Base-by-base conservation (phyloP, 176 grass and related monocot genomes). In the Calamus simplicifolius region DNA sequence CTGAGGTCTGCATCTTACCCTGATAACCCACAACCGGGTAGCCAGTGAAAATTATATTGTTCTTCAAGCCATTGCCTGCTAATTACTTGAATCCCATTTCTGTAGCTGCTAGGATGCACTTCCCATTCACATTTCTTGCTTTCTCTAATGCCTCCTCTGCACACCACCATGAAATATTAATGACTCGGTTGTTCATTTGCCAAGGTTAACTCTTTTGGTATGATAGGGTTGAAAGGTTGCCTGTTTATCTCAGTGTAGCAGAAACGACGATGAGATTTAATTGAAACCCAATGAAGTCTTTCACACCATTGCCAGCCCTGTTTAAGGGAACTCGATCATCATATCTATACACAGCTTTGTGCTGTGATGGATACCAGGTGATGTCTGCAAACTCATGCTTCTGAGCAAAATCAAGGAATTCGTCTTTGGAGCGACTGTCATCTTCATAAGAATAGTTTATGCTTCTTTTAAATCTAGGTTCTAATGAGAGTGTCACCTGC, bases 251-350 rank as follows among this genome's bases (percentile, higher is more conserved):
- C 19, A 96, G 54, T 6, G n/a, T 75, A 0, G 55, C 31, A 26
- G 83, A 72, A 2, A 57, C 75, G 1, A 50, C 19, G 52, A 79
- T 65, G 29, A 64, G 52, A 10, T 61, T 85, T 14, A 86, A 61
- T 35, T 63, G 83, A 65, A 96, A 96, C 6, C 91, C 86, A 60
- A 96, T 62, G 56, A 90, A 96, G 68, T 96, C 80, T 50, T 96
- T 87, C 2, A 55, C 29, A 53, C 86, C 91, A 14, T 90, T 57
- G 8, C 91, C 83, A 0, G 68, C 55, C 16, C 77, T 68, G 79
- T 80, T 51, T 0, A 63, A 43, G 0, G 83, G 77, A 16, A 49
- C 77, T 27, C 86, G 83, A 64, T 85, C 75, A 49, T 90, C 86
- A 16, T 71, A 19, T 16, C 91, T 67, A 68, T 87, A 96, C 23